Evolutionary conservation across 371 early-diverging fungal species (phyloP).

Genomic region (Rhizopus sp.): DNA sequence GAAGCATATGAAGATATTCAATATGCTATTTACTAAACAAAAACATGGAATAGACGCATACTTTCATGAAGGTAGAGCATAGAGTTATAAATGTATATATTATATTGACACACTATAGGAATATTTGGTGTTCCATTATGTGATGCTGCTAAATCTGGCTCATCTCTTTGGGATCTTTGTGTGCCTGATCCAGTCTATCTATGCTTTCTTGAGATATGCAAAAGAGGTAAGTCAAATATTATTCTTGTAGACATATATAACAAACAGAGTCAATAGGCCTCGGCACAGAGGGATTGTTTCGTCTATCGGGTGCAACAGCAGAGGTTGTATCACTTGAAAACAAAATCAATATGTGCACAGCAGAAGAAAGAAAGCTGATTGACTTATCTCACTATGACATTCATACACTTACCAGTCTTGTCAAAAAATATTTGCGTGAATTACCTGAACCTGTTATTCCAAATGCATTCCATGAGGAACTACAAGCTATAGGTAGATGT

Average conservation of each 20-base stretch:
- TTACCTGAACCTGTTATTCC: constrained; percentile 50
- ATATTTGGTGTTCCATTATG: constrained; percentile 29
- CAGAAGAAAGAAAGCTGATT: constrained; percentile 31
- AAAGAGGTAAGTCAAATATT: constrained; percentile 18
- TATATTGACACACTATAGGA: constrained; percentile 5
- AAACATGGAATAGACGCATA: constrained; percentile 1
- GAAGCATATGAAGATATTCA: constrained; percentile 23
- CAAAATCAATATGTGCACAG: constrained; percentile 29
- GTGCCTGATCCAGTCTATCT: constrained; percentile 28
- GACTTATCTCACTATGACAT: constrained; percentile 39
- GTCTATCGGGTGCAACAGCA: constrained; percentile 47
- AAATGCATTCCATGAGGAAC: constrained; percentile 30
- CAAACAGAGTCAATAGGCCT: constrained; percentile 14
- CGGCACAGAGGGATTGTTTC: constrained; percentile 39
- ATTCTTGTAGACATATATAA: constrained; percentile 2
- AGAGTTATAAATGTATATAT: not conserved
- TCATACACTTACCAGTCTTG: constrained; percentile 46
- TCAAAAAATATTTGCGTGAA: constrained; percentile 46
- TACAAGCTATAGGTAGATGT: constrained; percentile 22
- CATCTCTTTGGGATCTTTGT: constrained; percentile 19
- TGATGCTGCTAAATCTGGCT: constrained; percentile 22
- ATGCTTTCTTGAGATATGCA: constrained; percentile 25
- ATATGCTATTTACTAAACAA: constrained; percentile 20
- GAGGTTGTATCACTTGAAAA: constrained; percentile 37
- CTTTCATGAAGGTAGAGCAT: not conserved